A percentile compares a stretch with the other conserved stretches of the same genome.
Conservation (phyloP, 495 filamentous ascomycete genomes). For the Lindgomyces ingoldianus region DNA sequence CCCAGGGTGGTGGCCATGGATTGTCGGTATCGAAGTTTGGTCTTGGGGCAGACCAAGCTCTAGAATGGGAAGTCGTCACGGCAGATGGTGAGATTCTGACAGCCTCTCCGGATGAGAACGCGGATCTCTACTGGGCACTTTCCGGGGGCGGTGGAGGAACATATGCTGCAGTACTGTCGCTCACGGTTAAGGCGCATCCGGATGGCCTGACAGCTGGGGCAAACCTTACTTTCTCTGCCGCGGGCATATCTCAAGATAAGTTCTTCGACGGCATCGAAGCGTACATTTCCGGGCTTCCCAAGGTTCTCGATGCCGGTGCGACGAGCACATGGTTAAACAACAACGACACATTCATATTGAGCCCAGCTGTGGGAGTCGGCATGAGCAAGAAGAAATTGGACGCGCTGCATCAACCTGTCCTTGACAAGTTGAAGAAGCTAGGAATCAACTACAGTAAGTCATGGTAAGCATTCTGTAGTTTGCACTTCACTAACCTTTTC, state of each 20-base stretch:
- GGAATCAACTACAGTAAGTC: neutral
- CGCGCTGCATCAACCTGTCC: neutral
- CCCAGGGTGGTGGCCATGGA: constrained; percentile 53
- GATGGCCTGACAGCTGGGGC: neutral
- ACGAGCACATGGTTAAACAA: too few relatives aligned
- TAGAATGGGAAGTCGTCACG: constrained; percentile 45
- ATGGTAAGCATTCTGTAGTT: neutral
- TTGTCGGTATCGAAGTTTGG: constrained; percentile 49
- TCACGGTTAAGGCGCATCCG: constrained; percentile 8
- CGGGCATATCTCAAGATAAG: neutral
- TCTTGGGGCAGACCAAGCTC: constrained; percentile 54
- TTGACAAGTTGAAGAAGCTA: neutral
- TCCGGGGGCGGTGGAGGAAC: constrained; percentile 20
- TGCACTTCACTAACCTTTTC: neutral
- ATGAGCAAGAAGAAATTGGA: neutral
- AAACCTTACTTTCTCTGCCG: neutral
- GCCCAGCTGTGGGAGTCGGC: neutral
- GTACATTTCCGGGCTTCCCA: neutral
- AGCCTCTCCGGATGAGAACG: constrained; percentile 13
- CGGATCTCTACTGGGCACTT: constrained; percentile 23
- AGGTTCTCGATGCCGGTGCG: neutral
- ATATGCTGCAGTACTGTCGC: neutral
- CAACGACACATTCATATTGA: neutral
- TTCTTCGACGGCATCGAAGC: neutral
- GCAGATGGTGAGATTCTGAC: neutral